Conservation (phyloP, 345 rosid species). For the Hevea brasiliensis region DNA sequence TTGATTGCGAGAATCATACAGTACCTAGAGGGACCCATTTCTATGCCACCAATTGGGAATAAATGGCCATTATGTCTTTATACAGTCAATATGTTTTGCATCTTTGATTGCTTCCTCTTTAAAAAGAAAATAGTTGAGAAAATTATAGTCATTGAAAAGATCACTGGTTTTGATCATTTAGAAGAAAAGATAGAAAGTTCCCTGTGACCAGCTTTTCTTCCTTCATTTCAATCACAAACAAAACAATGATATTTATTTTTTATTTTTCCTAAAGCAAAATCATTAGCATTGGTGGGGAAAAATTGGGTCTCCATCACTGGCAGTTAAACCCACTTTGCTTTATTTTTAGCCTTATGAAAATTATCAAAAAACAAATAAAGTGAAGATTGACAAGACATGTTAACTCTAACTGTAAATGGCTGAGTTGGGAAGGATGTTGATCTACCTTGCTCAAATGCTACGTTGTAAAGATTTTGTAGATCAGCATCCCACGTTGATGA, state of each 20-base stretch:
- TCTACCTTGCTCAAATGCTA: slow-evolving; percentile 54
- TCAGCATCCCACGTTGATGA: slow-evolving; percentile 64
- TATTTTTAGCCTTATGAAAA: slow-evolving; percentile 19
- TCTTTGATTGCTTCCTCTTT: slow-evolving; percentile 9
- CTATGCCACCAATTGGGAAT: slow-evolving; percentile 4
- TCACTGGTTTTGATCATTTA: slow-evolving; percentile 20
- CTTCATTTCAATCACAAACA: slow-evolving; percentile 14
- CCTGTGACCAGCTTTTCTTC: slow-evolving; percentile 22
- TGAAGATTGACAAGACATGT: slow-evolving; percentile 22
- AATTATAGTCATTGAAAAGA: slow-evolving; percentile 22
- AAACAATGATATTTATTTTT: not conserved
- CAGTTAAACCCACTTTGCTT: slow-evolving; percentile 33
- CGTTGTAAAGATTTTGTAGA: slow-evolving; percentile 57
- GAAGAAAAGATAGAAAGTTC: slow-evolving; percentile 14
- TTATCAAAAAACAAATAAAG: slow-evolving; percentile 18
- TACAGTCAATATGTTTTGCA: slow-evolving; percentile 13
- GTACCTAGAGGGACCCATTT: slow-evolving; percentile 14
- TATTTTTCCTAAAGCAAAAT: slow-evolving; percentile 18
- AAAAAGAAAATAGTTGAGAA: slow-evolving; percentile 11
- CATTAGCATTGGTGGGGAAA: slow-evolving; percentile 39
- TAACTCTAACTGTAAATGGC: slow-evolving; percentile 50
- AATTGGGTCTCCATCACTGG: slow-evolving; percentile 31
- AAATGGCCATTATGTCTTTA: slow-evolving; percentile 10
- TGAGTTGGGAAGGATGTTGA: slow-evolving; percentile 39
- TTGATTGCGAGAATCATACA: slow-evolving; percentile 8